A percentile compares a stretch with the other conserved stretches of the same genome.
These are phyloP conservation scores for Pyrrhoderma lamaoense DNA, from an alignment of 1,284 basidiomycete genomes.

Conservation along the genomic window DNA sequence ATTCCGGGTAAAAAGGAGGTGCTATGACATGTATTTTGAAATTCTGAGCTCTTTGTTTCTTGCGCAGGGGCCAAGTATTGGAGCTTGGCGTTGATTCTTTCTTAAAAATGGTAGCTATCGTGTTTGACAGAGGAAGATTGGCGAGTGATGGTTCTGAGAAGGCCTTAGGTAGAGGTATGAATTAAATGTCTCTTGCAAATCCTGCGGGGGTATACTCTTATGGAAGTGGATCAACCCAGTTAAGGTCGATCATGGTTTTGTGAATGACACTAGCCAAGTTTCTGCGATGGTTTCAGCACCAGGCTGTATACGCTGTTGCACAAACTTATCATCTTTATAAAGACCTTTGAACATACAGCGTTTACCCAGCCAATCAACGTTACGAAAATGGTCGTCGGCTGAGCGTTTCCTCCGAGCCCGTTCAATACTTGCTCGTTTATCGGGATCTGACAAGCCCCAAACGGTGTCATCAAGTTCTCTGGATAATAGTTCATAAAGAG, in stretches of 20 bases:
- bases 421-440: slow-evolving; percentile 18
- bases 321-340: slow-evolving; percentile 16
- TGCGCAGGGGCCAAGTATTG: no score
- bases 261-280: slow-evolving; percentile 20
- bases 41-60: no score
- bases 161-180: neutral
- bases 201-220: neutral
- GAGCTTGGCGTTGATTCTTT: neutral
- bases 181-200: neutral
- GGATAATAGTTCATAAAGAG: slow-evolving; percentile 17
- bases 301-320: slow-evolving; percentile 16
- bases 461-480: slow-evolving; percentile 18
- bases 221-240: no score
- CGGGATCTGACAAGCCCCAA: slow-evolving; percentile 19
- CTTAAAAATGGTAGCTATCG: neutral
- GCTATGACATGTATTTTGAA: no score
- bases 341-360: slow-evolving; percentile 21
- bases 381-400: slow-evolving; percentile 9
- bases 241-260: slow-evolving; percentile 3
- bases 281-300: slow-evolving; percentile 16
- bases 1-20: no score
- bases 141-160: neutral
- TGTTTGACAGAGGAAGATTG: no score
- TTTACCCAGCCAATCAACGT: slow-evolving; percentile 21
- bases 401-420: slow-evolving; percentile 15